phyloP scores from a whole-genome alignment of 148 eudicot genomes.

The Selenicereus undatus region DNA sequence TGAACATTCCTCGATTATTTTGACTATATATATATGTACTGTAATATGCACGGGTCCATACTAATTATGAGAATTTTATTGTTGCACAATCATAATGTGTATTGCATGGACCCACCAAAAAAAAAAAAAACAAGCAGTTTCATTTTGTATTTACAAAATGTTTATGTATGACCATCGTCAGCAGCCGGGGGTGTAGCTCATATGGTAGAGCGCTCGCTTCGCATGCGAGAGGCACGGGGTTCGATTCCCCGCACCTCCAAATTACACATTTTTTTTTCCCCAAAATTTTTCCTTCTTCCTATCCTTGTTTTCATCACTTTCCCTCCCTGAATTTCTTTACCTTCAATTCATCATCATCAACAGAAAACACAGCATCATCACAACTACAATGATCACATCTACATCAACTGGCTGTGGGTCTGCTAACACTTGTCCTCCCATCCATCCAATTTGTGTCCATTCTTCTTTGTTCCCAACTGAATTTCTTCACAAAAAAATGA shows the following conservation, averaged over 20 bases:
- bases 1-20: too few relatives aligned
- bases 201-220: slow-evolving; percentile 89
- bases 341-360: not conserved
- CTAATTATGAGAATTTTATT: too few relatives aligned
- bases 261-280: not conserved
- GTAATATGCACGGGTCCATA: too few relatives aligned
- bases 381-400: not conserved
- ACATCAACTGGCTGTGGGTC: not conserved
- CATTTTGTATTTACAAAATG: too few relatives aligned
- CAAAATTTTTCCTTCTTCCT: not conserved
- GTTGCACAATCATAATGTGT: too few relatives aligned
- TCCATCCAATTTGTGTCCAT: not conserved
- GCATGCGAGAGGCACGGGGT: slow-evolving; percentile 90
- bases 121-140: too few relatives aligned
- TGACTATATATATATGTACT: too few relatives aligned
- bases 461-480: not conserved
- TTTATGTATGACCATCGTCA: too few relatives aligned
- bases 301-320: not conserved
- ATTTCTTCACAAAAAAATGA: not conserved
- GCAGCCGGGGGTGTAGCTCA: slow-evolving; percentile 55
- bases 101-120: too few relatives aligned
- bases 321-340: not conserved
- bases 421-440: slow-evolving; percentile 7
- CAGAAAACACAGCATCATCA: not conserved
- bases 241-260: slow-evolving; percentile 95